Evolutionary conservation across 208 protist species (phyloP), one percentile per base, ranked within the genome.

Genomic region (Leishmania braziliensis): DNA sequence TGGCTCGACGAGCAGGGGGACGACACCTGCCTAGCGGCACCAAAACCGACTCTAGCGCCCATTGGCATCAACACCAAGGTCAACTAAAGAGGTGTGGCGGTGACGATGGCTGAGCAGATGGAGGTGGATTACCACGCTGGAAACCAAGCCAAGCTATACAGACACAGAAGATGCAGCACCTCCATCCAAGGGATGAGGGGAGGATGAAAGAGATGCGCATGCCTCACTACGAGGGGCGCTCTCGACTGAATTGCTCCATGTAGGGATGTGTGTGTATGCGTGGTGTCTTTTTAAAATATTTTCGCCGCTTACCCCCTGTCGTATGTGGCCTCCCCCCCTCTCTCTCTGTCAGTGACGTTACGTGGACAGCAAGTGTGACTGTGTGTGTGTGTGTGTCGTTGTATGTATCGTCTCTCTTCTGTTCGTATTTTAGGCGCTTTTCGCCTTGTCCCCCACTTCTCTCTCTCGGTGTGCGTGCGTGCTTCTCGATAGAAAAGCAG

Each of bases 21-120:
- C 74, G 81, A 81, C 33, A 84, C 80, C 23, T 87, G 66, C 5
- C 60, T 96, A 75, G 75, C 71, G 23, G 70, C 82, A 39, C 92
- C 93, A 5, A 92, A 93, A 86, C 93, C 95, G 23, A 97, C 95
- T 3, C 71, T 97, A 62, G 92, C 92, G 9, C 95, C 95, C 23
- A 80, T 94, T 20, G 92, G 91, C 50, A 90, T 97, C 74, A 84
- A 81, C 63, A 48, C 71, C 60, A 77, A 75, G 69, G 81, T 84
- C 54, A 84, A 84, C 65, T 88, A 79, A 70, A 33, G 72, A 6
- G 48, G 20, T 75, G 43, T 39, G 70, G 3, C 3, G 4, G 51
- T 63, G 72, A 10, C 26, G 72, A 48, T 76, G 29, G 10, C 14
- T 26, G 46, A 73, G 3, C 69, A 9, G 69, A 53, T 36, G 69